phyloP scores from a whole-genome alignment of 805 yeast genomes.

The Starmerella bombi region DNA sequence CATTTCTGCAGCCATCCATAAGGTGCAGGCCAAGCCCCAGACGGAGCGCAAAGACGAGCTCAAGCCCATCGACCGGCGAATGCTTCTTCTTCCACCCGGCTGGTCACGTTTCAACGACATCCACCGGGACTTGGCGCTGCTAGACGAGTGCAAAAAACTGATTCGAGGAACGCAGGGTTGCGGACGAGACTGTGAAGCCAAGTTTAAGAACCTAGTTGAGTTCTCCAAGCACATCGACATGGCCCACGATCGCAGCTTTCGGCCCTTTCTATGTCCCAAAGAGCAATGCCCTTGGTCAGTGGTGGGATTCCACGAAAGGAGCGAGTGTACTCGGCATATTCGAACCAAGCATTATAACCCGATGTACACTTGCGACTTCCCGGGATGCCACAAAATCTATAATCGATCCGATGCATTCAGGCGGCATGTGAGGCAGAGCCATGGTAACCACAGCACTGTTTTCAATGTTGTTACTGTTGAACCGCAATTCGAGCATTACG shows the following conservation, averaged over 20 bases:
- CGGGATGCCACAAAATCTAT: conserved; percentile 16
- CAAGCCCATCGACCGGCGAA: conserved; percentile 15
- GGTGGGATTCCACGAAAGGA: conserved; percentile 19
- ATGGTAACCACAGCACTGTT: conserved; percentile 1
- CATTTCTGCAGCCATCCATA: conserved; percentile 14
- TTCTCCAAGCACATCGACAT: conserved; percentile 14
- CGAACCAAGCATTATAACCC: conserved; percentile 19
- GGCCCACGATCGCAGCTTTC: conserved; percentile 13
- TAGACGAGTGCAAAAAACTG: conserved; percentile 13
- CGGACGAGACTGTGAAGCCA: conserved; percentile 18
- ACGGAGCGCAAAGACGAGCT: conserved; percentile 5
- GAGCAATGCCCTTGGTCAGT: conserved; percentile 17
- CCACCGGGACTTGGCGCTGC: conserved; percentile 7
- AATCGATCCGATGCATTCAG: conserved; percentile 19
- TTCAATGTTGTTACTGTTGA: background rate
- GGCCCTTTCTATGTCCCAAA: conserved; percentile 16
- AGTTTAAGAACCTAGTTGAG: conserved; percentile 12
- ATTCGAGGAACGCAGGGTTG: conserved; percentile 20
- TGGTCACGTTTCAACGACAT: conserved; percentile 13
- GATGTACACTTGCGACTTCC: conserved; percentile 16
- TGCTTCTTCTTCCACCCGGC: background rate
- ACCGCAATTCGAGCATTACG: background rate
- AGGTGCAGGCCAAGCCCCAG: conserved; percentile 12
- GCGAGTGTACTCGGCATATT: conserved; percentile 20
- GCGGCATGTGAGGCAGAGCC: conserved; percentile 18